Conservation (phyloP, 495 filamentous ascomycete species). For the Talaromyces adpressus region DNA sequence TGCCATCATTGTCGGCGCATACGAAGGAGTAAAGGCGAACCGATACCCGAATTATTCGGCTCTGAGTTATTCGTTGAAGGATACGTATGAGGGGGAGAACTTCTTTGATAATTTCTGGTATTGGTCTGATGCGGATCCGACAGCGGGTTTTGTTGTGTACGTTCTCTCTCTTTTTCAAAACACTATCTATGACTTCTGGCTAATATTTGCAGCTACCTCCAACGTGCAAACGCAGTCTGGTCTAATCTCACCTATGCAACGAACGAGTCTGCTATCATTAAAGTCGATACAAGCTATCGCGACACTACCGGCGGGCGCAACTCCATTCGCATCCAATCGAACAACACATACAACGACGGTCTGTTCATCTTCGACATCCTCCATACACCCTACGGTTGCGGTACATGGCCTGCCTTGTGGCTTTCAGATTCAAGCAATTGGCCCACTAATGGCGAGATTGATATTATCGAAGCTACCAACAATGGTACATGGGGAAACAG, state of each 20-base stretch:
- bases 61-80: conserved; percentile 42
- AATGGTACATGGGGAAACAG: conserved; percentile 36
- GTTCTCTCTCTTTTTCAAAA: conserved; percentile 9
- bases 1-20: conserved; percentile 46
- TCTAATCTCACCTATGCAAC: conserved; percentile 47
- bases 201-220: neutral
- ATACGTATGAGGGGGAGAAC: conserved; percentile 38
- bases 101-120: conserved; percentile 51
- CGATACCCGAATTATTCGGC: conserved; percentile 47
- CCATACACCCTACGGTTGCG: conserved; percentile 43
- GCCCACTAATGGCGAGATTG: conserved; percentile 49
- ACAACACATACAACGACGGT: conserved; percentile 37
- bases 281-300: conserved; percentile 41
- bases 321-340: conserved; percentile 50
- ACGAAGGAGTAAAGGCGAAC: conserved; percentile 38
- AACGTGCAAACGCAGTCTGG: conserved; percentile 1
- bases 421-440: conserved; percentile 52
- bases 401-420: conserved; percentile 57
- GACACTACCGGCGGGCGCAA: conserved; percentile 39
- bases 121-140: conserved; percentile 44
- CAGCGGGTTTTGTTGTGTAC: conserved; percentile 46
- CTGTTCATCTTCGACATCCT: conserved; percentile 52
- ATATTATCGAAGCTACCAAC: conserved; percentile 41
- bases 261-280: conserved; percentile 38
- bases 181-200: neutral